Percentiles rank a stretch among this genome's conserved stretches.
Conservation (phyloP, 2,329 filamentous ascomycete genomes). For the Helotiales sp. region DNA sequence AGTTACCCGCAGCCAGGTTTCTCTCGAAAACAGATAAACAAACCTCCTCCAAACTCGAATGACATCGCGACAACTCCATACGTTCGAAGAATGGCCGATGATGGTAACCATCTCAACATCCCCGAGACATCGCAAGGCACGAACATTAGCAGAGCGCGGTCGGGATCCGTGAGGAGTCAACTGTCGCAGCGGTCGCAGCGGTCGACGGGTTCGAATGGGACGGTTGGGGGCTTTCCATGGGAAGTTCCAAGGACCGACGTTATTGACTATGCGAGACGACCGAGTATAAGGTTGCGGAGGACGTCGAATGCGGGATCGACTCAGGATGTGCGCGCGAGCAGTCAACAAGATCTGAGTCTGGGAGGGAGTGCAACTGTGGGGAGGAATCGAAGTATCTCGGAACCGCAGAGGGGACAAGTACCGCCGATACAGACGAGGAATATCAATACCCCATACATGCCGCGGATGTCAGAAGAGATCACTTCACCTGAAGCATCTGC, state of each 20-base stretch:
- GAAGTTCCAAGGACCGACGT: neutral
- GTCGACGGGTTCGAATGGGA: neutral
- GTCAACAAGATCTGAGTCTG: neutral
- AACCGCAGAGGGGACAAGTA: conserved; percentile 12
- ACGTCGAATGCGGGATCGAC: conserved; percentile 3
- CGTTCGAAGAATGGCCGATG: neutral
- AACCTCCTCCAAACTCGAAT: neutral
- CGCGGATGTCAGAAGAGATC: neutral
- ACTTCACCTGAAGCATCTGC: neutral
- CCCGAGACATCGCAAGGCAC: conserved; percentile 7
- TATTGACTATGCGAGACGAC: conserved; percentile 15
- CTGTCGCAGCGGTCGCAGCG: conserved; percentile 3
- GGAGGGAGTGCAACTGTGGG: neutral
- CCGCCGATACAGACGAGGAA: neutral
- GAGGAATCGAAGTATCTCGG: conserved; percentile 24
- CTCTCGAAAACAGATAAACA: neutral
- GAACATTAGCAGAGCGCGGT: conserved; percentile 2
- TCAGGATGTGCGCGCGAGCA: neutral
- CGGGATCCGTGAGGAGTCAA: conserved; percentile 10
- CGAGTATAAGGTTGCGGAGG: conserved; percentile 29
- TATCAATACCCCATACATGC: neutral
- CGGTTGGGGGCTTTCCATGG: neutral
- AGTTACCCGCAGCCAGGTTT: neutral
- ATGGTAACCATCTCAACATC: conserved; percentile 9
- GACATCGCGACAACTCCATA: neutral